phyloP scores from a whole-genome alignment of 495 filamentous ascomycete genomes.

The Trichoderma orchidacearum region DNA sequence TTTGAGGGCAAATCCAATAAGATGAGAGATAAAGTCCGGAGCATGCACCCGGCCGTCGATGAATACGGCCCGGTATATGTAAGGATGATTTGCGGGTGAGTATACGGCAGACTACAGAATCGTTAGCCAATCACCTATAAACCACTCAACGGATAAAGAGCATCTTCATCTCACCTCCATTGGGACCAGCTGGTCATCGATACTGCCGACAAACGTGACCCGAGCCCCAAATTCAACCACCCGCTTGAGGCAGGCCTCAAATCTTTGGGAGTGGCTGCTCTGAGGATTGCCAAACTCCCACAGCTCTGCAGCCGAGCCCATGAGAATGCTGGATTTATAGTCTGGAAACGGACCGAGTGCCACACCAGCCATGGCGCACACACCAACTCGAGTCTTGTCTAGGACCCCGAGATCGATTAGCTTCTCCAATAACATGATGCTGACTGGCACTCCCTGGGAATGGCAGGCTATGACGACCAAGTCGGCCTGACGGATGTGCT shows the following conservation, averaged over 20 bases:
- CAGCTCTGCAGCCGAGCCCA: constrained; percentile 77
- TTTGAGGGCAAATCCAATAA: constrained; percentile 88
- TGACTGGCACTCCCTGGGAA: constrained; percentile 89
- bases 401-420: constrained; percentile 70
- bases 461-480: constrained; percentile 84
- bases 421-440: constrained; percentile 85
- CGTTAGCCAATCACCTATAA: constrained; percentile 1
- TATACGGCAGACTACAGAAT: constrained; percentile 65
- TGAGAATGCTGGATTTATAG: constrained; percentile 64
- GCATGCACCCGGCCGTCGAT: constrained; percentile 88
- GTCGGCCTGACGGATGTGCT: constrained; percentile 75
- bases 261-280: constrained; percentile 69
- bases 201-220: constrained; percentile 76
- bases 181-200: constrained; percentile 93
- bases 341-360: constrained; percentile 85
- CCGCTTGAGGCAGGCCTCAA: constrained; percentile 58
- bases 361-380: constrained; percentile 89
- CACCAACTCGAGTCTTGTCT: constrained; percentile 51
- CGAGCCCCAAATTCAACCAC: constrained; percentile 66
- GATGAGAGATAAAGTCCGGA: constrained; percentile 74
- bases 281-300: constrained; percentile 79
- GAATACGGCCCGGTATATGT: constrained; percentile 87
- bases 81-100: constrained; percentile 69
- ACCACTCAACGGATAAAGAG: not conserved
- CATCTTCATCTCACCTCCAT: constrained; percentile 46